Evolutionary conservation across 371 early-diverging fungal species (phyloP), one percentile per base, ranked within the genome.

Genomic region (Entomophthora muscae): DNA sequence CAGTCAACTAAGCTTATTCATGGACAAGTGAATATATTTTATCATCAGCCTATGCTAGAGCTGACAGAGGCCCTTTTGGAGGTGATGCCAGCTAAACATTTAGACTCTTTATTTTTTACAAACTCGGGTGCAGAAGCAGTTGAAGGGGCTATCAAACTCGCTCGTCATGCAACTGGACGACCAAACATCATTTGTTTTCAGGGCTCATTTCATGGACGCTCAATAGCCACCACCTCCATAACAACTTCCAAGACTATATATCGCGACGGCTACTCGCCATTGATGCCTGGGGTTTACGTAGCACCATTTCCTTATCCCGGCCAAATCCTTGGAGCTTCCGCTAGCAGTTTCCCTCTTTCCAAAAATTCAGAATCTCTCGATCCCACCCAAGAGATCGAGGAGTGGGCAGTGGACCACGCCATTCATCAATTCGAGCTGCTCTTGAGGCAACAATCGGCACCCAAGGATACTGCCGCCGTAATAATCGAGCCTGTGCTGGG

Each of bases 401-500:
- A 77, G 29, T 75, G 73, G 72, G 75, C 75, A 53, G 67, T 70
- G 58, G 71, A 76, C 53, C 75, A 78, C 57, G 70, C 76, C 7
- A 67, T 79, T 61, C 66, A 68, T 52, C 79, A 79, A 61, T 61
- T 79, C 1, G 76, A 79, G 58, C 60, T 74, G 29, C 64, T 77
- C 23, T 68, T 79, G 28, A 76, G 76, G 66, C 77, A 77, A 67
- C 74, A 76, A 33, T 69, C 72, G 53, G 72, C 73, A 69, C 13
- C 70, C 71, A 51, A 72, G 72, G 57, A 72, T 74, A 51, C 83
- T 26, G 90, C 85, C 0, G 89, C 84, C 0, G 65, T 88, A 42
- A 74, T 90, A n/a, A 73, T 90, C 17, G 91, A 90, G 66, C 89
- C 91, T 1, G 76, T 90, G 61, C 87, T 87, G 68, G 82, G 86